Conservation (phyloP, 345 rosid genomes). For the Lumnitzera racemosa region DNA sequence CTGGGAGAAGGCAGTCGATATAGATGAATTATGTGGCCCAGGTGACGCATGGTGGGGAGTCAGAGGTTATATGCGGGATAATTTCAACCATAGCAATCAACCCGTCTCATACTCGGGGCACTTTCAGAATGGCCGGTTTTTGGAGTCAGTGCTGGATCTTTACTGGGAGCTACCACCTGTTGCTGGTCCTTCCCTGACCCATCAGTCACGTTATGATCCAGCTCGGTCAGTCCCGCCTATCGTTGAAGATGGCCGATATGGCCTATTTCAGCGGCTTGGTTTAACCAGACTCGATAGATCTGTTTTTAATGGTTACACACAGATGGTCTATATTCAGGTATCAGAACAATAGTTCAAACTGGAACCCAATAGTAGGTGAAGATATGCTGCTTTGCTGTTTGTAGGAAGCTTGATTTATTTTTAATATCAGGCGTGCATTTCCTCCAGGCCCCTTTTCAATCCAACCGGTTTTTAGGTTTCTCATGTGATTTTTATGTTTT, state of each 20-base stretch:
- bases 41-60: conserved; percentile 99
- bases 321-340: conserved; percentile 87
- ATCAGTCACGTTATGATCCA: conserved; percentile 89
- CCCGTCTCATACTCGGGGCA: conserved; percentile 61
- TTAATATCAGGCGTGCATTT: too few relatives aligned
- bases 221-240: conserved; percentile 67
- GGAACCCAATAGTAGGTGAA: conserved; percentile 12
- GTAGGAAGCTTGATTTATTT: conserved; percentile 3
- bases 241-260: conserved; percentile 82
- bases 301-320: conserved; percentile 93
- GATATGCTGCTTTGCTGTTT: conserved; percentile 2
- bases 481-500: too few relatives aligned
- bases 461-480: too few relatives aligned
- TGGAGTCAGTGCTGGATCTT: conserved; percentile 81
- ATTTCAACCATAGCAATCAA: conserved; percentile 76
- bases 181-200: conserved; percentile 97
- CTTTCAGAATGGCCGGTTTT: conserved; percentile 68
- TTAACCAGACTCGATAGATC: conserved; percentile 62
- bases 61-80: conserved; percentile 78
- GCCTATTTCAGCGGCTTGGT: conserved; percentile 71
- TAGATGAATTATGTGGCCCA: conserved; percentile 72
- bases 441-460: too few relatives aligned
- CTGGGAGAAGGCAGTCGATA: conserved; percentile 93
- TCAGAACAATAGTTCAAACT: conserved; percentile 48
- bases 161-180: conserved; percentile 97